phyloP scores from a whole-genome alignment of 2,329 filamentous ascomycete species.

The Bipolaris oryzae region DNA sequence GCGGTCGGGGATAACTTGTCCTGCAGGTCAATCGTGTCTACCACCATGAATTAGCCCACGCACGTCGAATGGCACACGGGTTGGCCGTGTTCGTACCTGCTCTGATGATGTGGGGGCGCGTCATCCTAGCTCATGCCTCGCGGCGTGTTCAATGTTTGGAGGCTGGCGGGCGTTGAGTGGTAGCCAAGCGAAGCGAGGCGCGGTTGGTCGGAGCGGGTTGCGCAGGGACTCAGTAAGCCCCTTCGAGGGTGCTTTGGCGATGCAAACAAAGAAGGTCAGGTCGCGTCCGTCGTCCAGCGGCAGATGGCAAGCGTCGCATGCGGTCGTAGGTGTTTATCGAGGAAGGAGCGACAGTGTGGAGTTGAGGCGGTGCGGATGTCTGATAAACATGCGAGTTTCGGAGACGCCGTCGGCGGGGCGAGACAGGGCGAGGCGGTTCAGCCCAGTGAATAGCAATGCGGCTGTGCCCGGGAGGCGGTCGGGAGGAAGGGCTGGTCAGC shows the following conservation, averaged over 20 bases:
- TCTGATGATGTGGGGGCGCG: slow-evolving; percentile 62
- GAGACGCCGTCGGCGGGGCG: slow-evolving; percentile 10
- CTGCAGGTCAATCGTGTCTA: slow-evolving; percentile 96
- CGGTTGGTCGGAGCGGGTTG: slow-evolving; percentile 33
- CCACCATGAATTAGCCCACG: slow-evolving; percentile 32
- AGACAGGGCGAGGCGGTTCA: background rate
- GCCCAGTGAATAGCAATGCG: slow-evolving; percentile 8
- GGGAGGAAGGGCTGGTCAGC: background rate
- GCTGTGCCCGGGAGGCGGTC: background rate
- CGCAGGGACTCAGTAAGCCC: slow-evolving; percentile 18
- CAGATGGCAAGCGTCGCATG: slow-evolving; percentile 22
- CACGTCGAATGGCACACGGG: background rate
- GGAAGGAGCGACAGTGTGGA: slow-evolving; percentile 26
- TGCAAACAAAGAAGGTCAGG: slow-evolving; percentile 8
- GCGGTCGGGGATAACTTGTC: slow-evolving; percentile 81
- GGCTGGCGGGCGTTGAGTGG: slow-evolving; percentile 7
- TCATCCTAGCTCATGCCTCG: slow-evolving; percentile 55
- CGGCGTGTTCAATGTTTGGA: slow-evolving; percentile 17
- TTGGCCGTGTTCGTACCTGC: slow-evolving; percentile 52
- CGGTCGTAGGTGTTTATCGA: slow-evolving; percentile 13
- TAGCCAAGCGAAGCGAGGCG: slow-evolving; percentile 37
- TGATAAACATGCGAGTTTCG: slow-evolving; percentile 25
- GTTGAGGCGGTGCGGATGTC: slow-evolving; percentile 22
- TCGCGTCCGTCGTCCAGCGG: slow-evolving; percentile 23
- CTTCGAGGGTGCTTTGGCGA: slow-evolving; percentile 4